Evolutionary conservation across 2,329 filamentous ascomycete species (phyloP).

Genomic region (Malbranchea cinnamomea): DNA sequence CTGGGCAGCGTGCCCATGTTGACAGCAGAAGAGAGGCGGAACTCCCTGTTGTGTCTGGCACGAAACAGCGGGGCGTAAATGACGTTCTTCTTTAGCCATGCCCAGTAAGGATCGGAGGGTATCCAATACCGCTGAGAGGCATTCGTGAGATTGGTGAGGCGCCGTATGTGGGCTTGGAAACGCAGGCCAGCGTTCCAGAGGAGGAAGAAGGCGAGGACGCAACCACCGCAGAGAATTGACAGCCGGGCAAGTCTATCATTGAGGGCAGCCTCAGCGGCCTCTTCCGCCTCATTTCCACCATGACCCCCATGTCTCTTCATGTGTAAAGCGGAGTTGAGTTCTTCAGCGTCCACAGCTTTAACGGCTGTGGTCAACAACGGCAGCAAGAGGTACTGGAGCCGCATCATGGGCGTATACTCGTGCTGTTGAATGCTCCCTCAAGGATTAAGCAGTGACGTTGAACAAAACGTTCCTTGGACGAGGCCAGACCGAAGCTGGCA

Average conservation of each 20-base stretch:
- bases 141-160: slow-evolving; percentile 60
- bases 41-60: slow-evolving; percentile 30
- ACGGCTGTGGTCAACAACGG: too few relatives aligned
- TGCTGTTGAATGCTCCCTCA: too few relatives aligned
- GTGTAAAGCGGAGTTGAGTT: too few relatives aligned
- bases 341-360: too few relatives aligned
- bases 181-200: slow-evolving; percentile 50
- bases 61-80: slow-evolving; percentile 32
- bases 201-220: slow-evolving; percentile 47
- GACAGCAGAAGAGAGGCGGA: slow-evolving; percentile 28
- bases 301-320: slow-evolving; percentile 11
- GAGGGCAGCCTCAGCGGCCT: too few relatives aligned
- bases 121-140: slow-evolving; percentile 69
- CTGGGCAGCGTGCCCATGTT: slow-evolving; percentile 33
- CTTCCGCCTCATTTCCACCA: slow-evolving; percentile 13
- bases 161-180: slow-evolving; percentile 53
- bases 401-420: too few relatives aligned
- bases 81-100: slow-evolving; percentile 54
- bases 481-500: too few relatives aligned
- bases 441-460: too few relatives aligned
- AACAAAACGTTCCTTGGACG: too few relatives aligned
- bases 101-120: slow-evolving; percentile 40
- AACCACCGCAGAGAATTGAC: slow-evolving; percentile 48
- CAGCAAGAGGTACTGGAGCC: too few relatives aligned
- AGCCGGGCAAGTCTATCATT: slow-evolving; percentile 46